A percentile compares a stretch with the other conserved stretches of the same genome.
These are phyloP conservation scores for Apiospora hydei DNA, from an alignment of 2,329 filamentous ascomycete species.

Conservation along the genomic window DNA sequence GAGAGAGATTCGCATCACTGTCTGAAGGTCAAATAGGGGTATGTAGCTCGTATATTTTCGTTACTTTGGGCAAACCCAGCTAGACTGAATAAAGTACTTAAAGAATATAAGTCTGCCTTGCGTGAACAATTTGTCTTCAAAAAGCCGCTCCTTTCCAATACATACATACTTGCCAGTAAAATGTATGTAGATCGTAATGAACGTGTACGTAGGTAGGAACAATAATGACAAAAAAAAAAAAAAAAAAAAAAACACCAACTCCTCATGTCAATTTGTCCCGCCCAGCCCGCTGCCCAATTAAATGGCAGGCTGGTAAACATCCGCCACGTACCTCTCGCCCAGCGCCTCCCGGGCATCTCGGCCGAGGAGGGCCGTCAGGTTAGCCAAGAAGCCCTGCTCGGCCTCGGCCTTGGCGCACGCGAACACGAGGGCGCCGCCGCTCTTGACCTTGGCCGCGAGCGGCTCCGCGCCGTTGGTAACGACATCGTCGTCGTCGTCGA, in stretches of 20 bases:
- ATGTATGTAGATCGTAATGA: background rate
- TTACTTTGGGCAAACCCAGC: background rate
- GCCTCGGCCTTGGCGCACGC: conserved; percentile 14
- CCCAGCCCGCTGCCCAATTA: background rate
- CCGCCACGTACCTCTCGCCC: conserved; percentile 20
- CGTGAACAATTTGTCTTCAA: background rate
- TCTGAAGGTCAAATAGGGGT: too few species aligned
- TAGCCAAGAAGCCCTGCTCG: conserved; percentile 3
- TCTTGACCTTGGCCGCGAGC: conserved; percentile 15
- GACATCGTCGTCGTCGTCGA: conserved; percentile 40
- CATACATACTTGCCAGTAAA: background rate
- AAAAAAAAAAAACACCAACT: background rate
- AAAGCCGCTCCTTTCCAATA: background rate
- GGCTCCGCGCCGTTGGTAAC: background rate
- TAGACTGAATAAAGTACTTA: background rate
- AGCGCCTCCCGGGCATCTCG: conserved; percentile 13
- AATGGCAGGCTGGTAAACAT: conserved; percentile 20
- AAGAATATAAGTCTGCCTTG: background rate
- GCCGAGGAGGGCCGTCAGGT: conserved; percentile 16
- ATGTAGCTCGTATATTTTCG: too few species aligned
- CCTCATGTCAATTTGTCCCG: background rate
- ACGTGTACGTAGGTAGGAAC: background rate
- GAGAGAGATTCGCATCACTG: too few species aligned
- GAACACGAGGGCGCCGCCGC: conserved; percentile 10
- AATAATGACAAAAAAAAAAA: background rate